Base-by-base conservation (phyloP, 1,139 yeast genomes). In the Sugiyamaella sp. region DNA sequence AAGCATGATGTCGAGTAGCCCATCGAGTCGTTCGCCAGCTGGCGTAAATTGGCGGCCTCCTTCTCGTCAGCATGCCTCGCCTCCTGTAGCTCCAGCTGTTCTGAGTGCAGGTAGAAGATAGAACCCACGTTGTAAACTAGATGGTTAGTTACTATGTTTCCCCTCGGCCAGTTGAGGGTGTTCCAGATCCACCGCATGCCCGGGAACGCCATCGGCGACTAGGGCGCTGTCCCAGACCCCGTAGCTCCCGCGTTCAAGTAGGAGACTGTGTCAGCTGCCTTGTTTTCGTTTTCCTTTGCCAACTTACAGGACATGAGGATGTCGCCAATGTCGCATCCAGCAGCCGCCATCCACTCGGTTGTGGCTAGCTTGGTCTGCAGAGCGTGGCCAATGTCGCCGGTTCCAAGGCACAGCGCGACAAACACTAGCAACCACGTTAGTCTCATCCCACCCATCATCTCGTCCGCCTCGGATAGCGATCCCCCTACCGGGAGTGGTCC, bases 291-390 rank as follows among this genome's bases (percentile, higher is more conserved):
- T n/a, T n/a, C n/a, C n/a, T n/a, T n/a, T n/a, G n/a, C 24, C 8
- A 38, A 53, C 56, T 50, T 51, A 53, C 54, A 65, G 1, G 86
- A 80, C 63, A 85, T 72, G 40, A 87, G 69, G 40, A 85, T 73
- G 60, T 84, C 86, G 33, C 84, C 83, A 0, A 86, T 81, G 21
- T 84, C 83, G 61, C 81, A 80, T 44, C 86, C 88, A 0, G 91
- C 87, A 60, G 80, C 71, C 12, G 84, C 73, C 95, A 86, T 87
- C 78, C 88, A 80, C 63, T 83, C 83, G 8, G 87, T 84, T 57
- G 89, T 81, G 21, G 85, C 79, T 56, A 84, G 75, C 62, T 85
- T 86, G 43, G 86, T 78, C 53, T 80, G 75, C 20, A 84, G 72
- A 0, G 95, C 91, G 55, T 80, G 73, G 20, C 80, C 74, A 51